phyloP scores from a whole-genome alignment of 345 rosid species.

The Eucalyptus pauciflora region DNA sequence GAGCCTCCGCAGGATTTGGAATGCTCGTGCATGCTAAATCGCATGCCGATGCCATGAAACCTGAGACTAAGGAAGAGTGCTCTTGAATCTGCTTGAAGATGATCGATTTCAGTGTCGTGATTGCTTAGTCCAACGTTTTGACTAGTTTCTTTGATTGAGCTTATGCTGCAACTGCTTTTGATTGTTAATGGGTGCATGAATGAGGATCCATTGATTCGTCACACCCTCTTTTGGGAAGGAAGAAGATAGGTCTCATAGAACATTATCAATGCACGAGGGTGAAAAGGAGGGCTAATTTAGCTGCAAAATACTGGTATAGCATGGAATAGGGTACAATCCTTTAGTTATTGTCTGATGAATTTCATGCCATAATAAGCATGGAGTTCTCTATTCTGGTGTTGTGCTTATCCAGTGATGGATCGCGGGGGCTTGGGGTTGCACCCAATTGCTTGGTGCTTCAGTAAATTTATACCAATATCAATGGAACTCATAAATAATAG shows the following conservation, averaged over 20 bases:
- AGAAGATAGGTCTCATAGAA: background rate
- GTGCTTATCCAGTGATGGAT: background rate
- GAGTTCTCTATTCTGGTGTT: background rate
- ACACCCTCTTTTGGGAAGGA: background rate
- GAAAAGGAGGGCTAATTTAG: background rate
- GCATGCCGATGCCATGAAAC: background rate
- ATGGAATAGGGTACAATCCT: background rate
- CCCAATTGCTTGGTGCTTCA: background rate
- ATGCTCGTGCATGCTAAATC: background rate
- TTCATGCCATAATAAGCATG: background rate
- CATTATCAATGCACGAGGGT: background rate
- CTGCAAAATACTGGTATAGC: background rate
- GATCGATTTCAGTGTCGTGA: background rate
- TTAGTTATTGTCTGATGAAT: background rate
- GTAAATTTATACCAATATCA: background rate
- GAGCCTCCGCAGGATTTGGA: background rate
- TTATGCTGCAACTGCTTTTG: background rate
- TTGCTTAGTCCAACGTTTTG: background rate
- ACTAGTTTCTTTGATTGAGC: background rate
- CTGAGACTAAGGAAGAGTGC: background rate
- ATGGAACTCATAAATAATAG: background rate
- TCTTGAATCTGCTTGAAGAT: background rate
- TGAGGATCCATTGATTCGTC: background rate
- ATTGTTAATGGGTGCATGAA: background rate
- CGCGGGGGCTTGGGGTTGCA: background rate